These are phyloP conservation scores for Calcarisporium arbuscula DNA, from an alignment of 2,329 filamentous ascomycete species.

Conservation along the genomic window DNA sequence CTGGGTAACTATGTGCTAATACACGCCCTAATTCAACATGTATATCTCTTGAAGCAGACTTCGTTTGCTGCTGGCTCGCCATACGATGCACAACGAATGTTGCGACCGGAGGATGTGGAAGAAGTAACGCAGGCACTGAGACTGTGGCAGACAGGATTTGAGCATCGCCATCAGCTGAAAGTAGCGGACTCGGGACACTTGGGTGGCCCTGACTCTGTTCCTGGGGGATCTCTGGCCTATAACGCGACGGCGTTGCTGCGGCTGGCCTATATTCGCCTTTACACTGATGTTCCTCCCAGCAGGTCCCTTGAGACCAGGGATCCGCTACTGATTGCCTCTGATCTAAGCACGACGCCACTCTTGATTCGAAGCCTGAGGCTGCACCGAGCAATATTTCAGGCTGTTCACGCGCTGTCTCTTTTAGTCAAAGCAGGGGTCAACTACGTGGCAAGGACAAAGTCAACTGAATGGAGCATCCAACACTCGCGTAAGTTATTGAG, in stretches of 20 bases:
- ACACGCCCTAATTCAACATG: slow-evolving; percentile 65
- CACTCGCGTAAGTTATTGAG: slow-evolving; percentile 44
- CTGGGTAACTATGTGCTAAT: slow-evolving; percentile 67
- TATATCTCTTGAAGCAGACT: slow-evolving; percentile 62
- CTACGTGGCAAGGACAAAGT: slow-evolving; percentile 55
- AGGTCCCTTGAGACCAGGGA: slow-evolving; percentile 60
- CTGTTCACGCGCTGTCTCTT: slow-evolving; percentile 62
- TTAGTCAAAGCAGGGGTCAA: slow-evolving; percentile 58
- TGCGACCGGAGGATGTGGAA: slow-evolving; percentile 50
- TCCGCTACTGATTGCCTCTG: slow-evolving; percentile 52
- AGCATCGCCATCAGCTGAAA: slow-evolving; percentile 46
- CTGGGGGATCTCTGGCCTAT: slow-evolving; percentile 57
- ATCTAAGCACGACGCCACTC: slow-evolving; percentile 52
- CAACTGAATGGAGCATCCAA: slow-evolving; percentile 57
- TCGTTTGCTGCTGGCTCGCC: slow-evolving; percentile 43
- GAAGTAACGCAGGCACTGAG: slow-evolving; percentile 49
- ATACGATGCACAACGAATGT: slow-evolving; percentile 42
- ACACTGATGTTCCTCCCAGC: slow-evolving; percentile 58
- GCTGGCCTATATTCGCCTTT: slow-evolving; percentile 57
- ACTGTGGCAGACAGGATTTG: slow-evolving; percentile 53
- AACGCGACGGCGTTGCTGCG: slow-evolving; percentile 57
- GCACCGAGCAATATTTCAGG: slow-evolving; percentile 59
- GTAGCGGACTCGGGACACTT: slow-evolving; percentile 42
- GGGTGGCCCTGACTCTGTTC: slow-evolving; percentile 41
- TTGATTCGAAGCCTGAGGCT: slow-evolving; percentile 54